phyloP scores from a whole-genome alignment of 345 rosid species.

The Hibiscus trionum region DNA sequence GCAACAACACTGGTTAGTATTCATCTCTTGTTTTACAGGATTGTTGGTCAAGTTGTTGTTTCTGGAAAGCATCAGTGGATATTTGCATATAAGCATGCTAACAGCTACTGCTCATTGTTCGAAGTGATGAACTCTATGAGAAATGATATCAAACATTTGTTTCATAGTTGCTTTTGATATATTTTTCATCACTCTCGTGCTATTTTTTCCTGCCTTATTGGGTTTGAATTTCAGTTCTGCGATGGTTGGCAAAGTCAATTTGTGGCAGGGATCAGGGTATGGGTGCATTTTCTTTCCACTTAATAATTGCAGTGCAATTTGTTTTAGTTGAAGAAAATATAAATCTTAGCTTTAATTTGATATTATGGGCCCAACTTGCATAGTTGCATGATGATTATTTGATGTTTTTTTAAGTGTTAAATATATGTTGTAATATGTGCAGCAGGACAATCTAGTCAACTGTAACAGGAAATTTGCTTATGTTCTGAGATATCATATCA shows the following conservation, averaged over 20 bases:
- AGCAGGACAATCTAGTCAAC: too few species aligned
- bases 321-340: not conserved
- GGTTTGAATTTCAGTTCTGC: conserved; percentile 40
- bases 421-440: too few species aligned
- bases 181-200: not conserved
- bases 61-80: conserved; percentile 77
- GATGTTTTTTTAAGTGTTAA: too few species aligned
- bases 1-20: not conserved
- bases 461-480: too few species aligned
- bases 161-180: not conserved
- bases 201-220: not conserved
- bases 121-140: conserved; percentile 44
- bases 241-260: conserved; percentile 79
- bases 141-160: not conserved
- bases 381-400: too few species aligned
- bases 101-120: conserved; percentile 35
- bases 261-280: conserved; percentile 75
- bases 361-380: too few species aligned
- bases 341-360: too few species aligned
- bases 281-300: conserved; percentile 10
- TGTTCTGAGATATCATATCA: too few species aligned
- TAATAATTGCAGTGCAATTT: not conserved
- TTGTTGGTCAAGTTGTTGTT: conserved; percentile 78
- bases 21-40: conserved; percentile 43
- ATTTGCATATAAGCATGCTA: conserved; percentile 39